Conservation (phyloP, 495 filamentous ascomycete genomes). For the Hyaloscypha bicolor region DNA sequence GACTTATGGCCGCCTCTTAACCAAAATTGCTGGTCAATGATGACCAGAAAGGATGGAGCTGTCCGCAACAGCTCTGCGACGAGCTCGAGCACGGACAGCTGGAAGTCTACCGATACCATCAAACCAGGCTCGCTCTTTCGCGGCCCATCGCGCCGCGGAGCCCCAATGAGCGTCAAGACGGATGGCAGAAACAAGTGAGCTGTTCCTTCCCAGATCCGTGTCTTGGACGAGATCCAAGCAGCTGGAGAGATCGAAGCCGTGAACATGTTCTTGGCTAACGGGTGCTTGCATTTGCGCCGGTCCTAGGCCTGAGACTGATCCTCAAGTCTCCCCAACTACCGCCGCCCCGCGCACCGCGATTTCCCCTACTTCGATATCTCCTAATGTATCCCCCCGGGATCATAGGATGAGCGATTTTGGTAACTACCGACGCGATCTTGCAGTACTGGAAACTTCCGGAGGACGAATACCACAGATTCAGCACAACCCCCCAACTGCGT, state of each 20-base stretch:
- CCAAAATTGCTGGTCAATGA: slow-evolving; percentile 40
- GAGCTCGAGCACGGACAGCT: slow-evolving; percentile 62
- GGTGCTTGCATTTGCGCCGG: slow-evolving; percentile 31
- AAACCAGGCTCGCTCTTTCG: slow-evolving; percentile 43
- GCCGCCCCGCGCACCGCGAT: slow-evolving; percentile 44
- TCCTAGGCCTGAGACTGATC: slow-evolving; percentile 47
- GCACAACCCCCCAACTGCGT: slow-evolving; percentile 53
- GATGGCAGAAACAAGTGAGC: slow-evolving; percentile 49
- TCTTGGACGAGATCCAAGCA: slow-evolving; percentile 16
- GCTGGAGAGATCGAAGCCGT: slow-evolving; percentile 20
- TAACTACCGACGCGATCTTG: slow-evolving; percentile 72
- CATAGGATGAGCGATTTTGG: slow-evolving; percentile 57
- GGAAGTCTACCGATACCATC: slow-evolving; percentile 60
- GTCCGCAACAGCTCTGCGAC: slow-evolving; percentile 63
- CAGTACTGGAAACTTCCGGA: slow-evolving; percentile 63
- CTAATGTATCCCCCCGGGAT: slow-evolving; percentile 49
- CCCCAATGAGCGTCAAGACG: slow-evolving; percentile 60
- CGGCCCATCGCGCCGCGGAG: slow-evolving; percentile 44
- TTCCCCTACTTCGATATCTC: slow-evolving; percentile 49
- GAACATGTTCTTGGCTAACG: slow-evolving; percentile 33
- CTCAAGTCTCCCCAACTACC: slow-evolving; percentile 52
- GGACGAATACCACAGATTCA: slow-evolving; percentile 54
- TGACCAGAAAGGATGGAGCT: slow-evolving; percentile 60
- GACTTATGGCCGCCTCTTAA: slow-evolving; percentile 30
- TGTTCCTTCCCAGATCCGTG: slow-evolving; percentile 17